phyloP scores from a whole-genome alignment of 345 rosid genomes.

The Aquilaria yunnanensis region DNA sequence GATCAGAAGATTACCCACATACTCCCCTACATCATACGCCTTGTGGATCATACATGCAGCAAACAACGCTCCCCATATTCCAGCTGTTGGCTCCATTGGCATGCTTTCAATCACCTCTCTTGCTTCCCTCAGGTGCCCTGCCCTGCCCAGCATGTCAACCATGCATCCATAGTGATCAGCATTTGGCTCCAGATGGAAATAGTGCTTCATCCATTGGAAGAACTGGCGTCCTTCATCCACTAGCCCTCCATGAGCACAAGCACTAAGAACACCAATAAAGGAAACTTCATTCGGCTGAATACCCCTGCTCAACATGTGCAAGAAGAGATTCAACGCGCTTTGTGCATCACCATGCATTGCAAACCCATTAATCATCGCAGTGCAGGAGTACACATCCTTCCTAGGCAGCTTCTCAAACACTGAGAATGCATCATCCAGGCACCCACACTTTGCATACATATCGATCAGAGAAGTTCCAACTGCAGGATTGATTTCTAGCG shows the following conservation, averaged over 20 bases:
- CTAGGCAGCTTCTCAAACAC: slow-evolving; percentile 17
- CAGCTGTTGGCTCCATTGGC: slow-evolving; percentile 36
- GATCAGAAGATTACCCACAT: slow-evolving; percentile 20
- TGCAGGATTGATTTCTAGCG: slow-evolving; percentile 14
- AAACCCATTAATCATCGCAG: slow-evolving; percentile 45
- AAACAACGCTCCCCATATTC: slow-evolving; percentile 43
- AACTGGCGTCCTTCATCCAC: slow-evolving; percentile 32
- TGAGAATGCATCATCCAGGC: slow-evolving; percentile 21
- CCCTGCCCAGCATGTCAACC: slow-evolving; percentile 49
- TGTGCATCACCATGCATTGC: slow-evolving; percentile 38
- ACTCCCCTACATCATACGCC: slow-evolving; percentile 27
- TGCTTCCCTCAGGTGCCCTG: slow-evolving; percentile 41
- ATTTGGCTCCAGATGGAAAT: slow-evolving; percentile 21
- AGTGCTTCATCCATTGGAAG: slow-evolving; percentile 27
- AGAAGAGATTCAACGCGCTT: slow-evolving; percentile 28
- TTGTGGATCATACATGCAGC: slow-evolving; percentile 40
- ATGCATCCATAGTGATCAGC: slow-evolving; percentile 47
- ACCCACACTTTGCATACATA: slow-evolving; percentile 31
- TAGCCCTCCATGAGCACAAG: slow-evolving; percentile 43
- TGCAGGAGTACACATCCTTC: slow-evolving; percentile 31
- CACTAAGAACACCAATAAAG: slow-evolving; percentile 37
- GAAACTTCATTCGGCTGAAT: slow-evolving; percentile 37
- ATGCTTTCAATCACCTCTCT: slow-evolving; percentile 28
- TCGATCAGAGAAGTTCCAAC: slow-evolving; percentile 25
- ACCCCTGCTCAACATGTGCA: slow-evolving; percentile 28